These are phyloP conservation scores for Xanthoceras sorbifolium DNA, from an alignment of 345 rosid genomes.

Conservation along the genomic window DNA sequence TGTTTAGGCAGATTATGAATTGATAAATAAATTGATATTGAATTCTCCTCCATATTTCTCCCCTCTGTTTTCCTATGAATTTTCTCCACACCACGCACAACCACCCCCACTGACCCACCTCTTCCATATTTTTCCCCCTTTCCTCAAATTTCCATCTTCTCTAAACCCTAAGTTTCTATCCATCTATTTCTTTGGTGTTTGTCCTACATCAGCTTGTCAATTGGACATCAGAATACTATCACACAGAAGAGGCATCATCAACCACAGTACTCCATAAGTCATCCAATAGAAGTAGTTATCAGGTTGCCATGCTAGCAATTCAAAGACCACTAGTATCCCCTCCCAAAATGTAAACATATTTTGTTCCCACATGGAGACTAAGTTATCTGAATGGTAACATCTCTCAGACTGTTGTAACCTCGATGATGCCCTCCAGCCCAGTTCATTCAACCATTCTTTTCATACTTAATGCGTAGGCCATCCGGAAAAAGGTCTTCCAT, in stretches of 20 bases:
- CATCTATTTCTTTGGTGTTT: no score
- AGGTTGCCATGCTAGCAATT: neutral
- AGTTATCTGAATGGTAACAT: neutral
- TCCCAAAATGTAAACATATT: neutral
- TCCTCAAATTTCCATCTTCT: no score
- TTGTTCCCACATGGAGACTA: neutral
- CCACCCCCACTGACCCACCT: no score
- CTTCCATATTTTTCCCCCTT: no score
- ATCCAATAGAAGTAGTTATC: neutral
- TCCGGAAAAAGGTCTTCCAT: neutral
- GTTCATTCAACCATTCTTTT: constrained; percentile 6
- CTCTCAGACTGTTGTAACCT: neutral
- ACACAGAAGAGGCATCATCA: neutral
- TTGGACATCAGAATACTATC: neutral
- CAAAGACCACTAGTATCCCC: neutral
- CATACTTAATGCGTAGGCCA: neutral
- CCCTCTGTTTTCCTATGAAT: no score
- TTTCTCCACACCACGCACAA: no score
- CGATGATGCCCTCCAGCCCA: neutral
- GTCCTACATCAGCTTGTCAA: neutral
- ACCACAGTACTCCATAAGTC: neutral
- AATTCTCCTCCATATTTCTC: no score
- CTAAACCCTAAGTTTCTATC: no score
- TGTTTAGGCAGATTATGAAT: no score
- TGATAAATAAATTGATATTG: no score